Evolutionary conservation across 176 grass and related monocot genomes (phyloP).

Genomic region (Neostapfia colusana): DNA sequence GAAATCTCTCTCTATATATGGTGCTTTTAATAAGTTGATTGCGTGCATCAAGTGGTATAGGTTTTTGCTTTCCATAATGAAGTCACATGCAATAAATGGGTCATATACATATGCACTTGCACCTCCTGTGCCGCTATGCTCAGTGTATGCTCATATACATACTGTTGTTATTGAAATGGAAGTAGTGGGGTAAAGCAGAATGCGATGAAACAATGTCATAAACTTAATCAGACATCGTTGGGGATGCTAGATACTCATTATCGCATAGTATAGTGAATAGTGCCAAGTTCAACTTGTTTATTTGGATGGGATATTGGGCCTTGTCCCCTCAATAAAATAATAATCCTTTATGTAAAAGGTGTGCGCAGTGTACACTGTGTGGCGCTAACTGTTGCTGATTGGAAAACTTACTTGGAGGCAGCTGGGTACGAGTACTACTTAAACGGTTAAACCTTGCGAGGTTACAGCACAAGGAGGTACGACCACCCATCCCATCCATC

Average conservation of each 20-base stretch:
- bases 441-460: slow-evolving; percentile 12
- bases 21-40: neutral
- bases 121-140: neutral
- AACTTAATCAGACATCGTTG: slow-evolving; percentile 15
- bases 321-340: slow-evolving; percentile 36
- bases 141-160: neutral
- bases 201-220: neutral
- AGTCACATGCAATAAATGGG: neutral
- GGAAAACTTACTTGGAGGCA: slow-evolving; percentile 35
- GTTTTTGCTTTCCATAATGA: neutral
- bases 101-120: neutral
- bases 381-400: slow-evolving; percentile 42
- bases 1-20: neutral
- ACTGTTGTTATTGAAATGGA: neutral
- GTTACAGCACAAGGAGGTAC: slow-evolving; percentile 42
- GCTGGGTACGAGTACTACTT: slow-evolving; percentile 23
- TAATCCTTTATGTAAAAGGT: slow-evolving; percentile 14
- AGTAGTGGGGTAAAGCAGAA: neutral
- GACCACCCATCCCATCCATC: slow-evolving; percentile 42
- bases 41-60: neutral
- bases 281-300: neutral
- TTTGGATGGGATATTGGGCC: slow-evolving; percentile 21
- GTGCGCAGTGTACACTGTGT: neutral
- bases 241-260: neutral
- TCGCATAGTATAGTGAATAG: slow-evolving; percentile 21